Conservation (phyloP, 2,329 filamentous ascomycete genomes). For the Huntiella decipiens region DNA sequence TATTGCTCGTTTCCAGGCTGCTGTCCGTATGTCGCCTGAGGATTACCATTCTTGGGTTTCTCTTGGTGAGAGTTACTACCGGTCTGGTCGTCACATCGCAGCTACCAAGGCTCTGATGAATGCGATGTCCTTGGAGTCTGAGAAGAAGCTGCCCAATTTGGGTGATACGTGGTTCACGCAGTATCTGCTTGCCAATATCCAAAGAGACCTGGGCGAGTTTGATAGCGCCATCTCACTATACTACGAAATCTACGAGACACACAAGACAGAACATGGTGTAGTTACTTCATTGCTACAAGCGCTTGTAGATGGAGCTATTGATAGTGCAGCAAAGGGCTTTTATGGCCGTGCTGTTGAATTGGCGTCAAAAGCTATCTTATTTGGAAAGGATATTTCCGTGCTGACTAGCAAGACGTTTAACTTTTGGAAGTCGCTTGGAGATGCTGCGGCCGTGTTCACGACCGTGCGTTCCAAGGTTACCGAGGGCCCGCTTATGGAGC, state of each 20-base stretch:
- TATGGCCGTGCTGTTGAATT: conserved; percentile 67
- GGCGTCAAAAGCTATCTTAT: conserved; percentile 47
- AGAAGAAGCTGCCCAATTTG: conserved; percentile 24
- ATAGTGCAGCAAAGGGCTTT: conserved; percentile 60
- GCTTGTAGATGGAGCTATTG: conserved; percentile 61
- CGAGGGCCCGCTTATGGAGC: conserved; percentile 39
- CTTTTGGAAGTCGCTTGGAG: conserved; percentile 81
- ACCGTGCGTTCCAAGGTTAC: conserved; percentile 46
- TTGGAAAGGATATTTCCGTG: conserved; percentile 42
- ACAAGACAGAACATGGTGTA: conserved; percentile 65
- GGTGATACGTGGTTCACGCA: conserved; percentile 84
- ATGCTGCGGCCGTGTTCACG: conserved; percentile 72
- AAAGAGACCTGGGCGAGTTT: conserved; percentile 77
- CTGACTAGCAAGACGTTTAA: conserved; percentile 62
- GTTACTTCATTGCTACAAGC: conserved; percentile 76
- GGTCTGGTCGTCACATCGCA: conserved; percentile 82
- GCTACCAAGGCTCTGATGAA: conserved; percentile 79
- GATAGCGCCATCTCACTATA: conserved; percentile 68
- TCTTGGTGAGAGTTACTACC: conserved; percentile 92
- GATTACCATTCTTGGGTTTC: conserved; percentile 96
- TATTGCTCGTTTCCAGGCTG: conserved; percentile 80
- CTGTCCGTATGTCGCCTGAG: conserved; percentile 60
- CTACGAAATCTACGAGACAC: conserved; percentile 46
- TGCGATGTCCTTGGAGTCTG: conserved; percentile 53
- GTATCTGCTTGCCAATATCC: conserved; percentile 92